Evolutionary conservation across 106 monocot genomes (phyloP).

Genomic region (Allium cepa): DNA sequence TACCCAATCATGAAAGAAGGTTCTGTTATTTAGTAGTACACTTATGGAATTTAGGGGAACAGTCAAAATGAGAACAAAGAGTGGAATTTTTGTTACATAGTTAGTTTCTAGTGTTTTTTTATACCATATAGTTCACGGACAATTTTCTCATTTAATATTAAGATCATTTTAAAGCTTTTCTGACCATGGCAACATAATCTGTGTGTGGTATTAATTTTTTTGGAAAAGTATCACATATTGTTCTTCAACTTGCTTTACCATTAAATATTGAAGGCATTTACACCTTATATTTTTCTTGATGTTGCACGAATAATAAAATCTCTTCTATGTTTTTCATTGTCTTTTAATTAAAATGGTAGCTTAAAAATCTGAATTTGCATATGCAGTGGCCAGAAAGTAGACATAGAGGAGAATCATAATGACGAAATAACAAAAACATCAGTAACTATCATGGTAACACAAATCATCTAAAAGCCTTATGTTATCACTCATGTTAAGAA

Average conservation of each 20-base stretch:
- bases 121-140: no score
- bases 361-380: neutral
- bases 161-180: no score
- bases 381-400: slow-evolving; percentile 78
- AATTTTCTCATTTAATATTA: no score
- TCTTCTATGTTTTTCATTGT: neutral
- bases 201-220: no score
- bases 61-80: no score
- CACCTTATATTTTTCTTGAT: neutral
- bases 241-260: neutral
- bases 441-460: slow-evolving; percentile 65
- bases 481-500: neutral
- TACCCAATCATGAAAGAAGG: no score
- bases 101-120: no score
- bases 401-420: slow-evolving; percentile 59
- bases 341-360: neutral
- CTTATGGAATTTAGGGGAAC: no score
- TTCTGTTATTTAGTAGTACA: no score
- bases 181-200: no score
- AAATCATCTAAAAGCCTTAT: neutral
- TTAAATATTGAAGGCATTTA: neutral
- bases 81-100: no score
- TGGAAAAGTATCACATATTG: no score
- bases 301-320: neutral
- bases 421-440: slow-evolving; percentile 18